phyloP scores from a whole-genome alignment of 495 filamentous ascomycete genomes.

The Melanomma pulvis-pyrius region DNA sequence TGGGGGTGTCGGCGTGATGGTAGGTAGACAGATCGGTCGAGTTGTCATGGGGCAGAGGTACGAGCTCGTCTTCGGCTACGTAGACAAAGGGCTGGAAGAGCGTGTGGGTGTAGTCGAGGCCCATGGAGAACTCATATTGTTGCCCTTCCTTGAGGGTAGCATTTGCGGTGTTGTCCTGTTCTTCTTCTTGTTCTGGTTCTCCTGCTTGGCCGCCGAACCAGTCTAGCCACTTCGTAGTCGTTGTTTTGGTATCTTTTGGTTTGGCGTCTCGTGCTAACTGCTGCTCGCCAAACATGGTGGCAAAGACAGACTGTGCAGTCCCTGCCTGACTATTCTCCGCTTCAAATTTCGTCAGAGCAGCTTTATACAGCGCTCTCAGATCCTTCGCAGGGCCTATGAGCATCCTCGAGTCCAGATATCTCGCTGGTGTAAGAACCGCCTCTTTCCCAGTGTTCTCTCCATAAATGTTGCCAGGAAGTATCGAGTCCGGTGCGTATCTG shows the following conservation, averaged over 20 bases:
- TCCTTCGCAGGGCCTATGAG: constrained; percentile 43
- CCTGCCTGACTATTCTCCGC: constrained; percentile 20
- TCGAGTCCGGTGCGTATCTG: constrained; percentile 57
- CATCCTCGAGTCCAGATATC: constrained; percentile 48
- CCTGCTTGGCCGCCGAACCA: constrained; percentile 42
- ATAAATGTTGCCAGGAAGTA: constrained; percentile 60
- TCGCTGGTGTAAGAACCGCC: constrained; percentile 49
- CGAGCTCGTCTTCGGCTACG: constrained; percentile 29
- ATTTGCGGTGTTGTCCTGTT: constrained; percentile 1
- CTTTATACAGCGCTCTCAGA: constrained; percentile 36
- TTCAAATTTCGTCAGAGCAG: constrained; percentile 34
- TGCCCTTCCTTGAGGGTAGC: neutral
- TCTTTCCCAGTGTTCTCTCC: constrained; percentile 58
- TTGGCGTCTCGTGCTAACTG: constrained; percentile 30
- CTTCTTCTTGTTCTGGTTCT: neutral
- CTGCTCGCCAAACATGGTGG: constrained; percentile 43
- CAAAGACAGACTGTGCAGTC: constrained; percentile 40
- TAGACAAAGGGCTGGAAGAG: constrained; percentile 45
- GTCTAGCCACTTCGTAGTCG: constrained; percentile 47
- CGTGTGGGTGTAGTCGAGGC: constrained; percentile 38
- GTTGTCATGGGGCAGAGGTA: constrained; percentile 27
- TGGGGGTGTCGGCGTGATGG: constrained; percentile 26
- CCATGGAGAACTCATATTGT: constrained; percentile 37
- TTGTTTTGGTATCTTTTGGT: constrained; percentile 35
- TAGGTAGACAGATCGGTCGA: constrained; percentile 17